A percentile compares a stretch with the other conserved stretches of the same genome.
phyloP scores from a whole-genome alignment of 345 rosid genomes.

The Populus deltoides region DNA sequence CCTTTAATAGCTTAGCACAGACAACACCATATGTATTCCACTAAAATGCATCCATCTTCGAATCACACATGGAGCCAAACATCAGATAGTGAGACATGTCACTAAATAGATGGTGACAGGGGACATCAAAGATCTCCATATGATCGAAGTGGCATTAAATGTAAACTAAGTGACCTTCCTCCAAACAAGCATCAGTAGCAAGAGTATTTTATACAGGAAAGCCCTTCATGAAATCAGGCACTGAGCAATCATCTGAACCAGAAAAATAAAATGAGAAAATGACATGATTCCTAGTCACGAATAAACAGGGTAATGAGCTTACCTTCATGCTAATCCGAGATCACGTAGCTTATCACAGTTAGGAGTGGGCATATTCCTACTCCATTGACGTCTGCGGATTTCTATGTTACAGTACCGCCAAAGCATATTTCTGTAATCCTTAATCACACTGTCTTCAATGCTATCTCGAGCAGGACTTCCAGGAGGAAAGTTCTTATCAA shows the following conservation, averaged over 20 bases:
- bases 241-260: neutral
- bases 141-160: neutral
- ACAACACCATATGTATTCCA: too few species aligned
- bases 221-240: constrained; percentile 1
- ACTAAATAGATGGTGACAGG: too few species aligned
- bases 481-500: constrained; percentile 60
- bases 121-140: neutral
- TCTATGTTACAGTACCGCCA: constrained; percentile 72
- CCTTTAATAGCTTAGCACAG: neutral
- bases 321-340: constrained; percentile 63
- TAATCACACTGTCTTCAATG: constrained; percentile 63
- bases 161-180: neutral
- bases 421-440: constrained; percentile 62
- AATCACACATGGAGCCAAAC: too few species aligned
- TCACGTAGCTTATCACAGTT: constrained; percentile 64
- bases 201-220: constrained; percentile 1
- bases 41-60: too few species aligned
- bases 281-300: neutral
- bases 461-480: constrained; percentile 66
- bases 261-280: neutral
- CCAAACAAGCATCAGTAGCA: neutral
- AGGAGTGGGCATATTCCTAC: constrained; percentile 68
- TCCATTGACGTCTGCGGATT: constrained; percentile 75
- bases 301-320: constrained; percentile 1
- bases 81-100: too few species aligned